A percentile compares a stretch with the other conserved stretches of the same genome.
Conservation (phyloP, 148 eudicot species). For the Cornus florida region DNA sequence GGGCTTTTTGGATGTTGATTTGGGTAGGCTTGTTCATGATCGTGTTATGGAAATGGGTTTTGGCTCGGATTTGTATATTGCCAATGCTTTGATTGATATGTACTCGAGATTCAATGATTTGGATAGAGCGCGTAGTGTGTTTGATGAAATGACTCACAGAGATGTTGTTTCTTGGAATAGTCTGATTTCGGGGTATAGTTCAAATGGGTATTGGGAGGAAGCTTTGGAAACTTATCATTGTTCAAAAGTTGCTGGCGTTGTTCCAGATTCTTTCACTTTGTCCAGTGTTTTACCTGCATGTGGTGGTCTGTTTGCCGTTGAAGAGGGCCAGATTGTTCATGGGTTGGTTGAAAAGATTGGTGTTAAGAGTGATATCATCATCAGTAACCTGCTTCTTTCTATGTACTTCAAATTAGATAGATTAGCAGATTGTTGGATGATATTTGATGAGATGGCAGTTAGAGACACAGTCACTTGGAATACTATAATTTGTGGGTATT, state of each 20-base stretch:
- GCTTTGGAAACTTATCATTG: conserved; percentile 24
- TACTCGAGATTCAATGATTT: conserved; percentile 33
- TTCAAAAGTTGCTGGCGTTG: conserved; percentile 23
- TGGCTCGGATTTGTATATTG: conserved; percentile 35
- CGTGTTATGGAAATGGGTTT: conserved; percentile 35
- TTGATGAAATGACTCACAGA: conserved; percentile 39
- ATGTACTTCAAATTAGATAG: conserved; percentile 37
- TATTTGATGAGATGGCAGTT: conserved; percentile 32
- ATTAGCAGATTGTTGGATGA: conserved; percentile 12
- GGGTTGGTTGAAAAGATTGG: conserved; percentile 44
- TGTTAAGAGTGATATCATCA: conserved; percentile 22
- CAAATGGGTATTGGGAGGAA: conserved; percentile 48
- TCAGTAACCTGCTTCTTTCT: conserved; percentile 33
- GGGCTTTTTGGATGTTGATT: conserved; percentile 22
- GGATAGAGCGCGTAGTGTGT: conserved; percentile 31
- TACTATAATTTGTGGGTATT: conserved; percentile 33
- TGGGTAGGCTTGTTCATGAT: conserved; percentile 30
- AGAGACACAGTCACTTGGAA: conserved; percentile 39
- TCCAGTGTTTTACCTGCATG: conserved; percentile 40
- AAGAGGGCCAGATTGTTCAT: conserved; percentile 36
- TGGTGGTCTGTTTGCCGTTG: conserved; percentile 30
- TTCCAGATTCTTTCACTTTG: conserved; percentile 28
- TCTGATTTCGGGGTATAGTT: conserved; percentile 48
- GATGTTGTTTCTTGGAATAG: conserved; percentile 59
- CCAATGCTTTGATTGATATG: conserved; percentile 42